Percentiles rank a stretch among this genome's conserved stretches.
Conservation (phyloP, 2,329 filamentous ascomycete genomes). For the Curvularia sp. region DNA sequence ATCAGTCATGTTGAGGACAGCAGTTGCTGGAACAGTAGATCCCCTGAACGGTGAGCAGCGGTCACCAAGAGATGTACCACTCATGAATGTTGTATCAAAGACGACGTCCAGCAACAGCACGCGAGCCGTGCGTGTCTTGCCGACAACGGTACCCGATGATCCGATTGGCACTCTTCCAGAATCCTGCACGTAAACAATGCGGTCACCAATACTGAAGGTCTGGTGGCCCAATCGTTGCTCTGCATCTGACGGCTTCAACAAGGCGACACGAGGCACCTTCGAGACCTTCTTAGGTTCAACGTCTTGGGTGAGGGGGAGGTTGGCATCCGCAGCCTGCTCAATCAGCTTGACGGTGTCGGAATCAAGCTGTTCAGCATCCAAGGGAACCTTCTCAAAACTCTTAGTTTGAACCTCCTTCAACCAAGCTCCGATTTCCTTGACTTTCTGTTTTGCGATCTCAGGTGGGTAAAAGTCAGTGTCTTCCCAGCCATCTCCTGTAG, state of each 20-base stretch:
- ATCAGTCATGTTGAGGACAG: conserved; percentile 85
- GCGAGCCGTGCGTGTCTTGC: conserved; percentile 85
- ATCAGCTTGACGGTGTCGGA: conserved; percentile 85
- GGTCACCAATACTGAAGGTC: conserved; percentile 82
- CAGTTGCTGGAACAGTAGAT: conserved; percentile 86
- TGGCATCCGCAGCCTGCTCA: conserved; percentile 73
- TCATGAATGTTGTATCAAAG: conserved; percentile 96
- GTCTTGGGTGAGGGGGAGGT: conserved; percentile 41
- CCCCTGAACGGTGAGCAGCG: conserved; percentile 93
- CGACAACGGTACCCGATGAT: conserved; percentile 89
- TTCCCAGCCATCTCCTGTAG: conserved; percentile 80
- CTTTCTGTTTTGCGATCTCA: conserved; percentile 73
- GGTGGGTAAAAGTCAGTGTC: conserved; percentile 87
- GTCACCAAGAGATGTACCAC: conserved; percentile 87
- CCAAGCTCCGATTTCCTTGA: conserved; percentile 95
- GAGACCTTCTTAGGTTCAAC: conserved; percentile 72
- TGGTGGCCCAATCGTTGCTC: conserved; percentile 90
- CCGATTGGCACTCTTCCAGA: conserved; percentile 95
- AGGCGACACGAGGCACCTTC: conserved; percentile 81
- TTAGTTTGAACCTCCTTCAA: conserved; percentile 90
- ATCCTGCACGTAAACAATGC: conserved; percentile 89
- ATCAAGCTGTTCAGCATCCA: conserved; percentile 95
- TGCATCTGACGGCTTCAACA: conserved; percentile 94
- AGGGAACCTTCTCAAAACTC: conserved; percentile 91
- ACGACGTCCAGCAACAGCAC: conserved; percentile 86